phyloP scores from a whole-genome alignment of 345 rosid species.

The Camelina hispida region DNA sequence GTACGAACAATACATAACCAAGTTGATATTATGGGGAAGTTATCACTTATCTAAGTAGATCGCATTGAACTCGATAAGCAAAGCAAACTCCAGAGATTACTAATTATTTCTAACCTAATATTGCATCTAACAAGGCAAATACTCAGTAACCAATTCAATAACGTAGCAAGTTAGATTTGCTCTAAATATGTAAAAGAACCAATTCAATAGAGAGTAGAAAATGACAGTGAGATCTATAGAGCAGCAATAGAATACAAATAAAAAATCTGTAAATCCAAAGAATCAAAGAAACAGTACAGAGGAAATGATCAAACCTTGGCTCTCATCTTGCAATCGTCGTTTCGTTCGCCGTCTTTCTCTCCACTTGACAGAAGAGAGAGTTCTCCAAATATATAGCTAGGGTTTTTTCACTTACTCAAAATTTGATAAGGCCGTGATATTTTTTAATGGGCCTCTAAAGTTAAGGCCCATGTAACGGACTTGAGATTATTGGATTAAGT shows the following conservation, averaged over 20 bases:
- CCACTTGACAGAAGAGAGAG: neutral
- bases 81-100: neutral
- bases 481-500: neutral
- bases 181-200: neutral
- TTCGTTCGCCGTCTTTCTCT: neutral
- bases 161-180: neutral
- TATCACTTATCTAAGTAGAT: neutral
- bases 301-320: conserved; percentile 31
- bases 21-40: neutral
- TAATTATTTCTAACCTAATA: neutral
- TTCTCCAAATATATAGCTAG: conserved; percentile 34
- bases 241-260: neutral
- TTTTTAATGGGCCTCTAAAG: neutral
- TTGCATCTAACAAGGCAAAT: neutral
- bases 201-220: neutral
- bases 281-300: neutral
- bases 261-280: neutral
- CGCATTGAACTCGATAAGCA: neutral
- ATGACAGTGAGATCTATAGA: neutral
- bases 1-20: neutral
- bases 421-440: neutral
- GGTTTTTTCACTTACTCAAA: conserved; percentile 3
- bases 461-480: conserved; percentile 27
- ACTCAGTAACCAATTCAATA: neutral
- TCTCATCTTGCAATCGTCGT: conserved; percentile 38